Evolutionary conservation across 2,329 filamentous ascomycete species (phyloP).

Genomic region (Trichophyton verrucosum): DNA sequence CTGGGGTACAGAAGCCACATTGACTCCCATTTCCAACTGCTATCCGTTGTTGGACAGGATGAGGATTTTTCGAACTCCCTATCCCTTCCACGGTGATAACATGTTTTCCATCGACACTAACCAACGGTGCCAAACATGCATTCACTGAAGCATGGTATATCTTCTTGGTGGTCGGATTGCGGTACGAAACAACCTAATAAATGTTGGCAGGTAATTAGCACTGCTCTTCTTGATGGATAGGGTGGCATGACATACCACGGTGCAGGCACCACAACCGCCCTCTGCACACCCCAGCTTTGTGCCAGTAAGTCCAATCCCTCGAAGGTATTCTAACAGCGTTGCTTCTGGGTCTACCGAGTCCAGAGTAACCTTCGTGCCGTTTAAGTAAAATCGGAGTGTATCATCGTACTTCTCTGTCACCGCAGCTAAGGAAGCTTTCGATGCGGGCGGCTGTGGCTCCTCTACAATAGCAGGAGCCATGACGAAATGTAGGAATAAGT

Average conservation of each 20-base stretch:
- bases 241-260: slow-evolving; percentile 48
- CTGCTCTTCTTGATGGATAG: not conserved
- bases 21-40: slow-evolving; percentile 87
- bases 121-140: slow-evolving; percentile 82
- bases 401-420: slow-evolving; percentile 73
- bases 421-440: slow-evolving; percentile 36
- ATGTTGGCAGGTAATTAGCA: not conserved
- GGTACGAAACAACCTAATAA: slow-evolving; percentile 64
- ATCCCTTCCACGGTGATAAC: slow-evolving; percentile 97
- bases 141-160: slow-evolving; percentile 97
- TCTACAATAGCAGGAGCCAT: slow-evolving; percentile 50
- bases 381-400: slow-evolving; percentile 83
- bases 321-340: slow-evolving; percentile 82
- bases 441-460: slow-evolving; percentile 29
- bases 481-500: not conserved
- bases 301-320: slow-evolving; percentile 84
- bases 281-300: slow-evolving; percentile 96
- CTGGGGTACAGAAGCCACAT: slow-evolving; percentile 91
- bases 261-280: slow-evolving; percentile 92
- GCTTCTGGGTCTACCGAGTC: slow-evolving; percentile 83
- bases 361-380: slow-evolving; percentile 77
- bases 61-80: slow-evolving; percentile 71
- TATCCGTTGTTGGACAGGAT: slow-evolving; percentile 82
- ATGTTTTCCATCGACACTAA: slow-evolving; percentile 92
- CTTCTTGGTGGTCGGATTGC: slow-evolving; percentile 80